A percentile compares a stretch with the other conserved stretches of the same genome.
Conservation (phyloP, 208 protist species). For the Trypanosoma congolense region DNA sequence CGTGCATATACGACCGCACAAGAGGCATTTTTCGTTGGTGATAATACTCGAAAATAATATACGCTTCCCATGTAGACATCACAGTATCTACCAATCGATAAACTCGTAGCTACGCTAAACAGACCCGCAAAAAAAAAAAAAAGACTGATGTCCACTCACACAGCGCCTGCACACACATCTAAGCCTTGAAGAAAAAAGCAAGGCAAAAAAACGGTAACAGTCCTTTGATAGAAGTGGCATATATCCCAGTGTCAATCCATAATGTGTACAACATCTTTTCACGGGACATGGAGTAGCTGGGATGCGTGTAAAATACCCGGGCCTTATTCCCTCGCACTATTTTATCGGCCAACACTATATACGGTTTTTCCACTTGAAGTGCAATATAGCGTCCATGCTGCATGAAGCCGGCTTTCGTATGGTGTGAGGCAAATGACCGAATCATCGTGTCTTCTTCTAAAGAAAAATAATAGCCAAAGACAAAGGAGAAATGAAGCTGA, state of each 20-base stretch:
- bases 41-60: too few species aligned
- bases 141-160: not conserved
- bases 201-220: constrained; percentile 77
- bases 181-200: constrained; percentile 88
- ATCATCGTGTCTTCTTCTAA: constrained; percentile 16
- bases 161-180: constrained; percentile 9
- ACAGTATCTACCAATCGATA: constrained; percentile 1
- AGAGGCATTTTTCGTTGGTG: too few species aligned
- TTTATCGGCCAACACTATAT: constrained; percentile 72
- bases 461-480: constrained; percentile 15
- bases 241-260: constrained; percentile 83
- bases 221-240: constrained; percentile 56
- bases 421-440: constrained; percentile 8
- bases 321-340: constrained; percentile 64
- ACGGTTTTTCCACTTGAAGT: constrained; percentile 86
- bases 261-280: constrained; percentile 89
- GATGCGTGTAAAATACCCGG: constrained; percentile 76
- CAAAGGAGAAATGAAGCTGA: too few species aligned
- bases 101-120: not conserved
- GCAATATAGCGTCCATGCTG: constrained; percentile 30
- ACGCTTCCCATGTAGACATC: too few species aligned
- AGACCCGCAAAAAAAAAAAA: not conserved
- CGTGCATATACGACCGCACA: too few species aligned
- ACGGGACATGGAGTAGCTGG: constrained; percentile 83
- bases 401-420: constrained; percentile 19